phyloP scores from a whole-genome alignment of 192 early-diverging fungal genomes.

The Backusella macrospora region DNA sequence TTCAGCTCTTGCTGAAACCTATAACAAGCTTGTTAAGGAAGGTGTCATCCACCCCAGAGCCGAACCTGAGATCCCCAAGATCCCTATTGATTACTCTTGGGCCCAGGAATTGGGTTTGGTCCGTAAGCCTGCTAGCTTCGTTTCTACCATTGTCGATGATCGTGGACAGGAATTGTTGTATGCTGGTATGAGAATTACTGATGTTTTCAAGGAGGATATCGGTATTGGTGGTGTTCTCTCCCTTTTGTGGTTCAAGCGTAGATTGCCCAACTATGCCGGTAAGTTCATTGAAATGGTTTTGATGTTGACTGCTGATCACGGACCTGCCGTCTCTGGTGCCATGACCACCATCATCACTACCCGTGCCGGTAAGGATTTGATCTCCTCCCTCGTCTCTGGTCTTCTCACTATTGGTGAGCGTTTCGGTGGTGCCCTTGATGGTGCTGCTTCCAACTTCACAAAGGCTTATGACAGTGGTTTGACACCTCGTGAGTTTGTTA shows the following conservation, averaged over 20 bases:
- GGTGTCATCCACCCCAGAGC: slow-evolving; percentile 69
- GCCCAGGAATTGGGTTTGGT: slow-evolving; percentile 98
- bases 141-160: slow-evolving; percentile 99
- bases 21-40: slow-evolving; percentile 72
- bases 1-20: slow-evolving; percentile 75
- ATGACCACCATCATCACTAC: slow-evolving; percentile 91
- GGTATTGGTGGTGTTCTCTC: slow-evolving; percentile 97
- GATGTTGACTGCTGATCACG: slow-evolving; percentile 99
- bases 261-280: slow-evolving; percentile 91
- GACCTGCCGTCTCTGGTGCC: slow-evolving; percentile 95
- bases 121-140: slow-evolving; percentile 97
- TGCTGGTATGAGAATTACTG: slow-evolving; percentile 97
- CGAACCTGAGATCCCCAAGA: slow-evolving; percentile 96
- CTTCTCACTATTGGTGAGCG: slow-evolving; percentile 97
- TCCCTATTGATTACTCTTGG: slow-evolving; percentile 99
- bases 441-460: slow-evolving; percentile 91
- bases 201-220: slow-evolving; percentile 98
- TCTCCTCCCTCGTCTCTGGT: slow-evolving; percentile 93
- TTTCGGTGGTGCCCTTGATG: slow-evolving; percentile 97
- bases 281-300: slow-evolving; percentile 99
- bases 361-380: slow-evolving; percentile 96
- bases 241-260: slow-evolving; percentile 98
- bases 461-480: slow-evolving; percentile 91
- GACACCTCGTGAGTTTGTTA: slow-evolving; percentile 93
- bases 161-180: slow-evolving; percentile 98